Conservation (phyloP, 2,329 filamentous ascomycete genomes). For the Alternaria arborescens region DNA sequence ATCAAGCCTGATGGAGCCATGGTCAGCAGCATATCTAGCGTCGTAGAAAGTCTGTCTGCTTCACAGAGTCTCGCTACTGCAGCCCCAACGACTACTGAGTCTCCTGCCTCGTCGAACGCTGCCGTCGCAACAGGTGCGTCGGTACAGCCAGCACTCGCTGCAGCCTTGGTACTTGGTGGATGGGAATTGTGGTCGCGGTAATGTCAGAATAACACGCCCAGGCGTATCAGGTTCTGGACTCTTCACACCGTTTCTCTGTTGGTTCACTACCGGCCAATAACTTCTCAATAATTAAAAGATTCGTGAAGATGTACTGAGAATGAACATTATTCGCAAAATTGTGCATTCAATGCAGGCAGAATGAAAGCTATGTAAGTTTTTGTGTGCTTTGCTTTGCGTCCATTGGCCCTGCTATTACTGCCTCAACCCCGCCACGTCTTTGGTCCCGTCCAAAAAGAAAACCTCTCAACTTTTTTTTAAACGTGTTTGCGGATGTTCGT, state of each 20-base stretch:
- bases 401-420: not conserved
- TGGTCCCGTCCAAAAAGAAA: not conserved
- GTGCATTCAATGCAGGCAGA: not conserved
- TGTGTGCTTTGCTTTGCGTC: not conserved
- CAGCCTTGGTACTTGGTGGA: not conserved
- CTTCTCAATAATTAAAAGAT: not conserved
- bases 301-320: not conserved
- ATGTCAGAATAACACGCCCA: not conserved
- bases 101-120: not conserved
- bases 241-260: not conserved
- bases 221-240: not conserved
- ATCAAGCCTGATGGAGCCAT: not conserved
- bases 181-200: not conserved
- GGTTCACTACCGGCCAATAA: not conserved
- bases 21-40: not conserved
- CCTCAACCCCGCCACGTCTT: not conserved
- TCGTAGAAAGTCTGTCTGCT: not conserved
- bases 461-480: not conserved
- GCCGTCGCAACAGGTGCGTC: not conserved
- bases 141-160: not conserved
- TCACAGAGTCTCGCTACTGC: slow-evolving; percentile 1
- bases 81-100: not conserved
- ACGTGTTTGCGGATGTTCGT: not conserved
- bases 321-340: not conserved
- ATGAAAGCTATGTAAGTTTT: not conserved